Conservation (phyloP, 169 alveolate species). For the Eimeria necatrix region DNA sequence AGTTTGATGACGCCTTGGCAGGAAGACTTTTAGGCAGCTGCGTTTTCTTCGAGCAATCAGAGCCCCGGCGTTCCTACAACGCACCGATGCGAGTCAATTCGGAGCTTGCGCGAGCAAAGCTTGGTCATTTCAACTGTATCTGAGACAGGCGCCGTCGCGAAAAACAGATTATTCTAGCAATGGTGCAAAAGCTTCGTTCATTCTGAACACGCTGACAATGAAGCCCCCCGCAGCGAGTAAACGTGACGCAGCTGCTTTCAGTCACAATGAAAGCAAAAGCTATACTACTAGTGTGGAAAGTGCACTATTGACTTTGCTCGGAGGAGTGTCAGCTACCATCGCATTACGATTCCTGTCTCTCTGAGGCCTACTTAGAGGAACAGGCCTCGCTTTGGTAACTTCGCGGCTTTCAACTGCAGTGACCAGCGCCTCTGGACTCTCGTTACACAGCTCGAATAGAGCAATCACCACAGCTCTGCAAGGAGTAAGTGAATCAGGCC, state of each 20-base stretch:
- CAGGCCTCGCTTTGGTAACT: constrained; percentile 57
- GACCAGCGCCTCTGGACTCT: constrained; percentile 85
- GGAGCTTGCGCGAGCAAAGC: constrained; percentile 84
- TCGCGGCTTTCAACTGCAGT: constrained; percentile 82
- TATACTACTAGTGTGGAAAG: not conserved
- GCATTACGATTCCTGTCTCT: not conserved
- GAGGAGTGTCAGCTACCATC: not conserved
- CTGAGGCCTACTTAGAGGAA: constrained; percentile 66
- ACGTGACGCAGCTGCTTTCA: not conserved
- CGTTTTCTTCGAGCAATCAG: not conserved
- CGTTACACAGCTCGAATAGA: constrained; percentile 86
- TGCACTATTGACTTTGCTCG: too few relatives aligned
- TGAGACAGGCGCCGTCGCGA: constrained; percentile 16
- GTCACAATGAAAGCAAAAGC: not conserved
- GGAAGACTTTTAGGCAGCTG: not conserved
- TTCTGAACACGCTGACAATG: too few relatives aligned
- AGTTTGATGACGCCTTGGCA: not conserved
- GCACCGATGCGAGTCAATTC: constrained; percentile 76
- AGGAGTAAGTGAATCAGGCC: constrained; percentile 62
- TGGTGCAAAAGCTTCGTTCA: not conserved
- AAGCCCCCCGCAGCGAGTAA: too few relatives aligned
- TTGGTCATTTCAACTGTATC: constrained; percentile 90
- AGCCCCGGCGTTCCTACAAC: not conserved
- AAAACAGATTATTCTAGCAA: not conserved
- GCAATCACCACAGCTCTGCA: constrained; percentile 91